Percentiles rank a stretch among this genome's conserved stretches.
phyloP scores from a whole-genome alignment of 345 rosid genomes.

The Gossypium raimondii region DNA sequence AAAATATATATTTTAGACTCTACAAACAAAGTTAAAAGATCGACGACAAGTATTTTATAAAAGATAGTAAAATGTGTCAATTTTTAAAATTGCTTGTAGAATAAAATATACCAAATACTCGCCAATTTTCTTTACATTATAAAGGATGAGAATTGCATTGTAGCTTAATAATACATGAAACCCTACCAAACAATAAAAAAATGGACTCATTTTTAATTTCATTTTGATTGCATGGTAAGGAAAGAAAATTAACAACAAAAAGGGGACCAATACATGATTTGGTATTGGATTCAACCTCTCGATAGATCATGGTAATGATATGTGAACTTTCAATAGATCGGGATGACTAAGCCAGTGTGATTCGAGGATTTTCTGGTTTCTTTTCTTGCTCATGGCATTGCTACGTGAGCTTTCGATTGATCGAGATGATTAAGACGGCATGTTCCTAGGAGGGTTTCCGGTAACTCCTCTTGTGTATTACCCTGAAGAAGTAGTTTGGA shows the following conservation, averaged over 20 bases:
- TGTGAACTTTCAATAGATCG: not conserved
- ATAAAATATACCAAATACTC: no score
- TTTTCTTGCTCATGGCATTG: conserved; percentile 18
- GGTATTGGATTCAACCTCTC: not conserved
- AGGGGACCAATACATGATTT: not conserved
- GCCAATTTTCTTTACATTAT: not conserved
- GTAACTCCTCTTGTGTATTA: conserved; percentile 79
- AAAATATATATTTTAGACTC: no score
- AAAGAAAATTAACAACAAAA: not conserved
- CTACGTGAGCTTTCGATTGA: conserved; percentile 46
- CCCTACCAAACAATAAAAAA: not conserved
- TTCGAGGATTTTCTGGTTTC: not conserved
- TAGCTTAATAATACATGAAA: not conserved
- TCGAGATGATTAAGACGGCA: conserved; percentile 75
- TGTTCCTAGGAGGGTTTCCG: conserved; percentile 77
- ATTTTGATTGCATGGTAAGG: not conserved
- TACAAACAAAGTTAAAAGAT: no score
- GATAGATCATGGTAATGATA: not conserved
- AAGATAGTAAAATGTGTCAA: no score
- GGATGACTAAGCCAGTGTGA: not conserved
- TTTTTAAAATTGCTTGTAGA: no score
- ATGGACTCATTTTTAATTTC: not conserved
- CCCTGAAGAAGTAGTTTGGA: conserved; percentile 41
- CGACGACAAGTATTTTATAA: no score
- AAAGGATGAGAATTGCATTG: not conserved